Percentiles rank a stretch among this genome's conserved stretches.
These are phyloP conservation scores for Phaeosphaeriaceae sp. DNA, from an alignment of 2,329 filamentous ascomycete genomes.

Conservation along the genomic window DNA sequence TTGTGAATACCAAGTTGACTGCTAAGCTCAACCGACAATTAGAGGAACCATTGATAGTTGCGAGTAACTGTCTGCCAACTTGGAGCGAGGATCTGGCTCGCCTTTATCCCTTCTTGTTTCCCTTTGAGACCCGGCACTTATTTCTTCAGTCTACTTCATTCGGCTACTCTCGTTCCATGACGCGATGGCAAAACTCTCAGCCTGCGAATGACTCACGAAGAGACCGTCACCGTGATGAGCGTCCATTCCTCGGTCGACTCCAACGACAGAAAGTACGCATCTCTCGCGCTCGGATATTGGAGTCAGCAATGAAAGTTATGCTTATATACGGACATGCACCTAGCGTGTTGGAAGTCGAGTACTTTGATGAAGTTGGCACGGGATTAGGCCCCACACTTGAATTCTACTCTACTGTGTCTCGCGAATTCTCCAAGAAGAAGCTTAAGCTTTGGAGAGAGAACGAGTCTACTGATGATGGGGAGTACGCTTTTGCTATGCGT, in stretches of 20 bases:
- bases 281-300: slow-evolving; percentile 89
- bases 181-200: slow-evolving; percentile 93
- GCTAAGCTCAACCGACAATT: slow-evolving; percentile 96
- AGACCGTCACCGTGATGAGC: slow-evolving; percentile 83
- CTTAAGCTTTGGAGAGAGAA: slow-evolving; percentile 95
- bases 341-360: slow-evolving; percentile 95
- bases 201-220: slow-evolving; percentile 78
- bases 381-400: slow-evolving; percentile 94
- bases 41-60: slow-evolving; percentile 95
- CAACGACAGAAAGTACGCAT: slow-evolving; percentile 99
- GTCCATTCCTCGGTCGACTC: slow-evolving; percentile 86
- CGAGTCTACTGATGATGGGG: slow-evolving; percentile 72
- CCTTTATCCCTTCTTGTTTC: slow-evolving; percentile 94
- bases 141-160: slow-evolving; percentile 99
- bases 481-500: slow-evolving; percentile 83
- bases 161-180: slow-evolving; percentile 96
- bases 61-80: slow-evolving; percentile 91
- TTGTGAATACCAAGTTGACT: slow-evolving; percentile 97
- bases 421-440: slow-evolving; percentile 96
- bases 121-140: slow-evolving; percentile 94
- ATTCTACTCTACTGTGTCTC: slow-evolving; percentile 97
- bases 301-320: slow-evolving; percentile 98
- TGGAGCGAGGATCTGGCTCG: slow-evolving; percentile 97
- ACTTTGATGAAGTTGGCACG: slow-evolving; percentile 98
- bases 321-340: slow-evolving; percentile 97